Conservation (phyloP, 305 asterid species). For the Fraxinus platypoda region DNA sequence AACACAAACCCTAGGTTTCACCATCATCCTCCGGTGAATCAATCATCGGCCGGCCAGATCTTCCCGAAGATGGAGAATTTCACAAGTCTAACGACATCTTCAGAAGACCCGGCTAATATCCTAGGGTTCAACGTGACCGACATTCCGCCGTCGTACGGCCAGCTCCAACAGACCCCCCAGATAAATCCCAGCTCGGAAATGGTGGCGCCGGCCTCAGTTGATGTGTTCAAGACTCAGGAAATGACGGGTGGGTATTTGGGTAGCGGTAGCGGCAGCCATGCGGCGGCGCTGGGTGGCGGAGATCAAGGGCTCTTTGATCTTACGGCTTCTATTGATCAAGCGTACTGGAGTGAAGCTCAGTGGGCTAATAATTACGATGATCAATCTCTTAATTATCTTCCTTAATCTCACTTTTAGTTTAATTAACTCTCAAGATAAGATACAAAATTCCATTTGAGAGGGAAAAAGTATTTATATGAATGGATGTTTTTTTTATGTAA, state of each 20-base stretch:
- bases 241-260: background rate
- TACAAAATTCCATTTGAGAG: background rate
- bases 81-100: background rate
- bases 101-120: background rate
- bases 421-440: background rate
- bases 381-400: constrained; percentile 7
- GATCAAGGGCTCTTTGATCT: constrained; percentile 5
- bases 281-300: background rate
- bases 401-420: background rate
- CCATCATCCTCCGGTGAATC: background rate
- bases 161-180: background rate
- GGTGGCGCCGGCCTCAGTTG: background rate
- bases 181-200: background rate
- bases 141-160: background rate
- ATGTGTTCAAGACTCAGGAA: background rate
- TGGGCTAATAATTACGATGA: background rate
- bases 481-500: background rate
- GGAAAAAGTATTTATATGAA: background rate
- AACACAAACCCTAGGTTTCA: background rate
- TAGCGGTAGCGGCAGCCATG: background rate
- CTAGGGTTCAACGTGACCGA: background rate
- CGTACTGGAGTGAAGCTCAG: background rate
- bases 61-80: background rate
- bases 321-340: background rate
- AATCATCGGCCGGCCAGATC: background rate